phyloP scores from a whole-genome alignment of 202 grass and related monocot species.

The Zoysia matrella region DNA sequence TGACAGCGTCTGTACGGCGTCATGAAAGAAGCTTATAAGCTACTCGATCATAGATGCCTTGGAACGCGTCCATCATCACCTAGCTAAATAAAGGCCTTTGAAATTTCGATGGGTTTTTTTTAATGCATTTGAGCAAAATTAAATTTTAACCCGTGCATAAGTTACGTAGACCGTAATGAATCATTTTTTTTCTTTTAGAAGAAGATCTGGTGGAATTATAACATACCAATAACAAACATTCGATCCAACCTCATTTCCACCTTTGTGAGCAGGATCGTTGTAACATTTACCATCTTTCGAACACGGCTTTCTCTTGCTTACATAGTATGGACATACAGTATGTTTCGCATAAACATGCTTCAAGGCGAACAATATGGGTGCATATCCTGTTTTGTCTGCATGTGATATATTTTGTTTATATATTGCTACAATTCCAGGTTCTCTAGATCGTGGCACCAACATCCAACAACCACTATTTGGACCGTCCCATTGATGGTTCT shows the following conservation, averaged over 20 bases:
- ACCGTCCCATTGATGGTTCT: neutral
- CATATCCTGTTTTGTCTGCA: neutral
- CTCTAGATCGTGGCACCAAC: neutral
- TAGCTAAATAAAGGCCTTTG: neutral
- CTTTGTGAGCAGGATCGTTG: no score
- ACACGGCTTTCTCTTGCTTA: no score
- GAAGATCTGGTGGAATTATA: no score
- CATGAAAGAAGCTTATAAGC: neutral
- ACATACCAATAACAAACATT: no score
- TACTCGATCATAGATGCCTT: neutral
- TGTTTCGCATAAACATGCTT: no score
- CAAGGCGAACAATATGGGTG: neutral
- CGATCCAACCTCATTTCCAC: no score
- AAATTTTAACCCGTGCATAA: no score
- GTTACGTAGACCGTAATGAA: no score
- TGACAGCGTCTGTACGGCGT: constrained; percentile 6
- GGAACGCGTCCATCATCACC: neutral
- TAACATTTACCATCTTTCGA: no score
- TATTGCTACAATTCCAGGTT: neutral
- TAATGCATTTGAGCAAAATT: no score
- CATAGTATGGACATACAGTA: no score
- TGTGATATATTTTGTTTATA: neutral
- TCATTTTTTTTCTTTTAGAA: no score
- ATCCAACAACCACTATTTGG: neutral
- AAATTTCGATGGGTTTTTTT: neutral